Evolutionary conservation across 495 filamentous ascomycete genomes (phyloP).

Genomic region (Tuber brumale): DNA sequence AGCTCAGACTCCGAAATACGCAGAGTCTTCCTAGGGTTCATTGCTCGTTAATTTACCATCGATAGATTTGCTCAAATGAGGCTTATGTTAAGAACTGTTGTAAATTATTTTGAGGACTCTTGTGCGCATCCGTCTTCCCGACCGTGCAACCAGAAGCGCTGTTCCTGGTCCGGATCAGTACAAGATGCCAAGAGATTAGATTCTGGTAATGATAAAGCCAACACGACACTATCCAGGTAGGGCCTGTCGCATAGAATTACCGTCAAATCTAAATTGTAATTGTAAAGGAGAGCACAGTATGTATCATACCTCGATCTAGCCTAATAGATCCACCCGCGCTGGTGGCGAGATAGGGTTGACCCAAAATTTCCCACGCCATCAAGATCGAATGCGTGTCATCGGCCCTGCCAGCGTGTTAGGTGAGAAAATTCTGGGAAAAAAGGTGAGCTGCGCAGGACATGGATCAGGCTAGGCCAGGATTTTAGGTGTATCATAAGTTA

Average conservation of each 20-base stretch:
- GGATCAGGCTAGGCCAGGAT: not conserved
- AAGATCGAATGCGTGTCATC: not conserved
- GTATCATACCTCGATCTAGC: not conserved
- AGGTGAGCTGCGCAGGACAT: not conserved
- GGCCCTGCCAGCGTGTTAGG: not conserved
- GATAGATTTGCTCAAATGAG: too few species aligned
- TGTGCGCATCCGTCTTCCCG: too few species aligned
- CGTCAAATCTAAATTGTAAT: not conserved
- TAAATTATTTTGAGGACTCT: too few species aligned
- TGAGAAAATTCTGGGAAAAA: not conserved
- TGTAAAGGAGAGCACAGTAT: not conserved
- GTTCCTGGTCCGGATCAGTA: not conserved
- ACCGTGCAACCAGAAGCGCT: not conserved
- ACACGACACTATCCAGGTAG: not conserved
- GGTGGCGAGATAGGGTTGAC: not conserved
- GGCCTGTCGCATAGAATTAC: not conserved
- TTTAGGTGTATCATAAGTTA: not conserved
- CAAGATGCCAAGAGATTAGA: slow-evolving; percentile 2
- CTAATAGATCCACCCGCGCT: not conserved
- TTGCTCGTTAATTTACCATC: too few species aligned
- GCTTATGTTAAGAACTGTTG: too few species aligned
- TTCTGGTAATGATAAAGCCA: not conserved
- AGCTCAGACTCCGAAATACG: too few species aligned
- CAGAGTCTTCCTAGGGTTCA: too few species aligned
- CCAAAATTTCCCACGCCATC: not conserved